Percentiles rank a stretch among this genome's conserved stretches.
Conservation (phyloP, 805 yeast species). For the Yarrowia keelungensis region DNA sequence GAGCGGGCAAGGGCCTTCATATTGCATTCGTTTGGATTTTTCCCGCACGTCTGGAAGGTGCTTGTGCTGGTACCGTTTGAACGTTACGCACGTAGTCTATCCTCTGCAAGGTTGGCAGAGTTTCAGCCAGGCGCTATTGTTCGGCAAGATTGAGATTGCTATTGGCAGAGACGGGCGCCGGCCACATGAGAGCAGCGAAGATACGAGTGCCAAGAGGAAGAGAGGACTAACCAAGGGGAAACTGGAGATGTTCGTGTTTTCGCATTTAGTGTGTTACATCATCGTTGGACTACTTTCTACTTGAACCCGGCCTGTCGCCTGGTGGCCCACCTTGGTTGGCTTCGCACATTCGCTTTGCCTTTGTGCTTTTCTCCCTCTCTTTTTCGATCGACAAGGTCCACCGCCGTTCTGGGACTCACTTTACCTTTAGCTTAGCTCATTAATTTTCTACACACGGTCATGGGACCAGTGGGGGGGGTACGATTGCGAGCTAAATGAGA, state of each 20-base stretch:
- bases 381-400: conserved; percentile 15
- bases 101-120: conserved; percentile 12
- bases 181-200: conserved; percentile 19
- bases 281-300: too few relatives aligned
- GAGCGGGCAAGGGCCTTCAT: conserved; percentile 8
- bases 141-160: conserved; percentile 37
- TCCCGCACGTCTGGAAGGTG: conserved; percentile 21
- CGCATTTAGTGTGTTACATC: too few relatives aligned
- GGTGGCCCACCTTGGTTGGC: conserved; percentile 16
- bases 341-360: neutral
- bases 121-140: conserved; percentile 17
- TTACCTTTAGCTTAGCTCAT: neutral
- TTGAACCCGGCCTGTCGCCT: too few relatives aligned
- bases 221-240: neutral
- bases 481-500: neutral
- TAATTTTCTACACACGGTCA: neutral
- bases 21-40: neutral
- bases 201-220: conserved; percentile 30
- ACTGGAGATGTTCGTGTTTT: too few relatives aligned
- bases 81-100: conserved; percentile 31
- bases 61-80: conserved; percentile 18
- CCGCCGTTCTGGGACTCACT: conserved; percentile 22
- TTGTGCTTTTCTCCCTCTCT: neutral
- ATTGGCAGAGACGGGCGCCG: conserved; percentile 7
- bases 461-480: conserved; percentile 6